Conservation (phyloP, 2,329 filamentous ascomycete genomes). For the Didymella sp. region DNA sequence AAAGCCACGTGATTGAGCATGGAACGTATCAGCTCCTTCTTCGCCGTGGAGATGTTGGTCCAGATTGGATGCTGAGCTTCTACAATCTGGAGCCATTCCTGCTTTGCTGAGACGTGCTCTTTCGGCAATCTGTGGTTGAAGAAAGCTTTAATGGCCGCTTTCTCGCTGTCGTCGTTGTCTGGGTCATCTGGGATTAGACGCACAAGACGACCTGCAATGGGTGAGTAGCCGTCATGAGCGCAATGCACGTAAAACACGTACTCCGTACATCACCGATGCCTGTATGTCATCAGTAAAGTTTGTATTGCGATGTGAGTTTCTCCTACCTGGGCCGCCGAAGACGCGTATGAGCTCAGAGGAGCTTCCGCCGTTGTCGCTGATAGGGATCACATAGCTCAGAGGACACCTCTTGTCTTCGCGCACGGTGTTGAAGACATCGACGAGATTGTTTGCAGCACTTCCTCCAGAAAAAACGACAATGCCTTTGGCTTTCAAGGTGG, state of each 20-base stretch:
- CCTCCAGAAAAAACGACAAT: conserved; percentile 91
- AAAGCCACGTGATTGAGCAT: conserved; percentile 59
- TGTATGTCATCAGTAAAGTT: conserved; percentile 23
- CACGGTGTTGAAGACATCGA: conserved; percentile 80
- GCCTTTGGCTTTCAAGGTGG: conserved; percentile 53
- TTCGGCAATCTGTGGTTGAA: conserved; percentile 86
- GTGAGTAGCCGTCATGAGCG: too few relatives aligned
- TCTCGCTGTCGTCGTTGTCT: conserved; percentile 59
- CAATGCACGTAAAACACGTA: too few relatives aligned
- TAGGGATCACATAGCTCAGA: conserved; percentile 88
- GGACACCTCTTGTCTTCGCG: conserved; percentile 68
- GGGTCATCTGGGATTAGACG: conserved; percentile 78
- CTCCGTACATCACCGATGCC: conserved; percentile 78
- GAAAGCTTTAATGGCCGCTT: conserved; percentile 76
- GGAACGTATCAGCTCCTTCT: conserved; percentile 60
- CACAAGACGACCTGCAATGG: conserved; percentile 77
- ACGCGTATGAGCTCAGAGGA: conserved; percentile 93
- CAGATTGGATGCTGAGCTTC: conserved; percentile 82
- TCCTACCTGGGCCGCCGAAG: conserved; percentile 85
- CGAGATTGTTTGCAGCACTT: conserved; percentile 91
- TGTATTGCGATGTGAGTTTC: neutral
- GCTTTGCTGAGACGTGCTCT: conserved; percentile 66
- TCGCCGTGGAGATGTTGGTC: conserved; percentile 60
- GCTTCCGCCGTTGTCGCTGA: conserved; percentile 94
- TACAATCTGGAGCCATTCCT: conserved; percentile 88